Conservation (phyloP, 2,329 filamentous ascomycete genomes). For the Alternaria brassicae region DNA sequence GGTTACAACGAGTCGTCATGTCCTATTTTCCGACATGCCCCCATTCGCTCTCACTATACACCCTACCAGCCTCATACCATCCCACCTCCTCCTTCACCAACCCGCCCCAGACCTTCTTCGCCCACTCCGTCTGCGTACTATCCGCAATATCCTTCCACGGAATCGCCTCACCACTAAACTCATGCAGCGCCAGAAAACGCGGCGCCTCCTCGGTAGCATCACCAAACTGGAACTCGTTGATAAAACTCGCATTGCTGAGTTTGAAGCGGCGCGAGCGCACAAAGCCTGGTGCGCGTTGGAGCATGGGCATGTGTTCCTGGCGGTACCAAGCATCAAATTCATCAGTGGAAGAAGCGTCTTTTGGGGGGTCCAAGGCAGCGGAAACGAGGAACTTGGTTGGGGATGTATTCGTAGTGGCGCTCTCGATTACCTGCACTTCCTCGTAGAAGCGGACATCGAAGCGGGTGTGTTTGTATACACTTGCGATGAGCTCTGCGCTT, state of each 20-base stretch:
- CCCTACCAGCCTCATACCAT: slow-evolving; percentile 26
- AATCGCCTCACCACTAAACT: slow-evolving; percentile 31
- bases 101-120: slow-evolving; percentile 28
- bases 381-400: slow-evolving; percentile 25
- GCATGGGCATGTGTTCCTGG: slow-evolving; percentile 24
- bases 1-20: background rate
- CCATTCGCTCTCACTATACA: slow-evolving; percentile 24
- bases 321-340: slow-evolving; percentile 36
- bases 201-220: slow-evolving; percentile 16
- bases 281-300: slow-evolving; percentile 24
- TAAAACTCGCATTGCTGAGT: slow-evolving; percentile 22
- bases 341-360: background rate
- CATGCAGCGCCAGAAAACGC: slow-evolving; percentile 31
- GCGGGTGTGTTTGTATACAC: slow-evolving; percentile 33
- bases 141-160: slow-evolving; percentile 26
- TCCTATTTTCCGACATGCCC: slow-evolving; percentile 13
- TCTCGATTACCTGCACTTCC: slow-evolving; percentile 7
- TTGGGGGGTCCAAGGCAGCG: slow-evolving; percentile 15
- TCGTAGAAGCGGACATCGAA: slow-evolving; percentile 42
- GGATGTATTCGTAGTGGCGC: background rate
- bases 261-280: slow-evolving; percentile 30
- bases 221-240: slow-evolving; percentile 28
- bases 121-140: slow-evolving; percentile 29
- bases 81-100: slow-evolving; percentile 25
- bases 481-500: slow-evolving; percentile 23